A percentile compares a stretch with the other conserved stretches of the same genome.
Evolutionary conservation across 2,329 filamentous ascomycete species (phyloP).

Genomic region (Penicillium sclerotiorum): DNA sequence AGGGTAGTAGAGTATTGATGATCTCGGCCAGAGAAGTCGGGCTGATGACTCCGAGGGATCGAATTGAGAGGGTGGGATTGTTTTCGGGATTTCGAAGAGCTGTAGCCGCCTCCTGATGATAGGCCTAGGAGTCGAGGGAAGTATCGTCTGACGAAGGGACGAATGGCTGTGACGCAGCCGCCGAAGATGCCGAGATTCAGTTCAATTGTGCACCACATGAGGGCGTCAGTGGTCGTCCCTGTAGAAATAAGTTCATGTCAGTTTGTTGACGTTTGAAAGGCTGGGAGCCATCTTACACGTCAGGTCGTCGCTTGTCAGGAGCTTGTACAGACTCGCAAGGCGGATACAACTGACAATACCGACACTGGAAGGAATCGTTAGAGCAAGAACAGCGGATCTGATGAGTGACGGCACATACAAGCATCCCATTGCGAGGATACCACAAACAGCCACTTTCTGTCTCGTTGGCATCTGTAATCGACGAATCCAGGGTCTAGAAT

Average conservation of each 20-base stretch:
- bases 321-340: constrained; percentile 24
- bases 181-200: constrained; percentile 32
- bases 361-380: constrained; percentile 22
- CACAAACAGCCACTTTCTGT: constrained; percentile 33
- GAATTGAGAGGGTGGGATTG: constrained; percentile 27
- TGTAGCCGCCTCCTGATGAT: constrained; percentile 18
- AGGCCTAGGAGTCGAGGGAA: constrained; percentile 28
- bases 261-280: not conserved
- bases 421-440: constrained; percentile 32
- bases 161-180: constrained; percentile 33
- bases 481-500: constrained; percentile 30
- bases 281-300: constrained; percentile 22
- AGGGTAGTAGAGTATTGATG: constrained; percentile 26
- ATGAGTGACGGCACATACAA: too few species aligned
- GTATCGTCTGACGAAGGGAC: constrained; percentile 32
- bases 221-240: constrained; percentile 27
- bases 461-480: constrained; percentile 32
- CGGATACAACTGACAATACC: constrained; percentile 35
- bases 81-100: constrained; percentile 21
- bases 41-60: constrained; percentile 21
- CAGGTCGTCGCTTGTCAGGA: constrained; percentile 26
- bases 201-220: constrained; percentile 34
- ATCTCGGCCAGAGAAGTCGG: constrained; percentile 21
- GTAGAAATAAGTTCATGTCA: not conserved
- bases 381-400: too few species aligned